phyloP scores from a whole-genome alignment of 2,329 filamentous ascomycete genomes.

The Xylariaceae sp. region DNA sequence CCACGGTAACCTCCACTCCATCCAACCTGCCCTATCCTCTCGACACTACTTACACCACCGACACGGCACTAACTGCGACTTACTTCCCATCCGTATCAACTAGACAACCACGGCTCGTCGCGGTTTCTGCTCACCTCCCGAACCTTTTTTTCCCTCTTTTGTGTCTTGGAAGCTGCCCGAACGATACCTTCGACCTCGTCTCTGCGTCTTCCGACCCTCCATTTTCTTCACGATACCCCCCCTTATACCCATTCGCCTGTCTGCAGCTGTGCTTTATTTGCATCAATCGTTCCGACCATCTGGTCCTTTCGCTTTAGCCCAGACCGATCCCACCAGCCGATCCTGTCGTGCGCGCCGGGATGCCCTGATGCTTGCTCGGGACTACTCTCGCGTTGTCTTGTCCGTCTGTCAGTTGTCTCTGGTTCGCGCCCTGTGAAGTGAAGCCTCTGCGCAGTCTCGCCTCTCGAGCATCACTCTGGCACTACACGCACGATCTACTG shows the following conservation, averaged over 20 bases:
- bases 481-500: constrained; percentile 21
- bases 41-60: constrained; percentile 8
- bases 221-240: constrained; percentile 27
- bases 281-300: constrained; percentile 21
- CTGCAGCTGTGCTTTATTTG: constrained; percentile 29
- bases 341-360: constrained; percentile 15
- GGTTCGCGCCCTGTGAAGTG: constrained; percentile 9
- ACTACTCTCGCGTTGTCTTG: constrained; percentile 7
- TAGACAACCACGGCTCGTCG: constrained; percentile 17
- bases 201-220: constrained; percentile 11
- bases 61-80: constrained; percentile 12
- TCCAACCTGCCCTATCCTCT: constrained; percentile 1
- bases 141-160: neutral
- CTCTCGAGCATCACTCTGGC: constrained; percentile 19
- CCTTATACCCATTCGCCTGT: constrained; percentile 28
- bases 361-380: constrained; percentile 19
- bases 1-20: constrained; percentile 10
- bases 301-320: constrained; percentile 14
- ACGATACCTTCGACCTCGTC: constrained; percentile 3
- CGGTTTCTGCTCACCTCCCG: constrained; percentile 13
- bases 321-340: constrained; percentile 11
- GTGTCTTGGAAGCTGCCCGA: constrained; percentile 10
- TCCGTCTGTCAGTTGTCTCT: constrained; percentile 6
- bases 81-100: constrained; percentile 14
- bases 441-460: constrained; percentile 10